phyloP scores from a whole-genome alignment of 805 yeast genomes.

The Osmozyma mogii region DNA sequence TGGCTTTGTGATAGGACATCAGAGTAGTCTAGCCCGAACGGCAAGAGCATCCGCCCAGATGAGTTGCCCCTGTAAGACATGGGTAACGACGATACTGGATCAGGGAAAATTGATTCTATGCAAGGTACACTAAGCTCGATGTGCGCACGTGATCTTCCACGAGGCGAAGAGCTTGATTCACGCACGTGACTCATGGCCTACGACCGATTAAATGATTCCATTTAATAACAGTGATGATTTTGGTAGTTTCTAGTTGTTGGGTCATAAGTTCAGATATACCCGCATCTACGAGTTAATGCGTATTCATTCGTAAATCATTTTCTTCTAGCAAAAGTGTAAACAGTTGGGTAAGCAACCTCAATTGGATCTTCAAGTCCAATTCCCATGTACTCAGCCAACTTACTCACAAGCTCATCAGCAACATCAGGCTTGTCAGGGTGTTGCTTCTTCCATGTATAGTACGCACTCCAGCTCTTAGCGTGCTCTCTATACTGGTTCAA shows the following conservation, averaged over 20 bases:
- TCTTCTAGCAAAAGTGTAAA: constrained; percentile 40
- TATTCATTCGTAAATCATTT: too few relatives aligned
- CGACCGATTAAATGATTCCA: too few relatives aligned
- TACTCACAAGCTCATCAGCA: constrained; percentile 39
- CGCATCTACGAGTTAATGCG: too few relatives aligned
- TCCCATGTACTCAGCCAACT: constrained; percentile 33
- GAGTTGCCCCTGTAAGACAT: constrained; percentile 54
- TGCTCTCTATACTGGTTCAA: constrained; percentile 17
- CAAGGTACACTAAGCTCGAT: too few relatives aligned
- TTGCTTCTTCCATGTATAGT: constrained; percentile 28
- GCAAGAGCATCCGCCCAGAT: constrained; percentile 41
- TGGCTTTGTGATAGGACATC: constrained; percentile 40
- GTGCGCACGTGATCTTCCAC: too few relatives aligned
- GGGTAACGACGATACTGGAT: too few relatives aligned
- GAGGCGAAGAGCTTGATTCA: too few relatives aligned
- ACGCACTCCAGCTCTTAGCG: constrained; percentile 32
- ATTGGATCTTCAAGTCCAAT: constrained; percentile 37
- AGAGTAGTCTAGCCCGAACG: constrained; percentile 66
- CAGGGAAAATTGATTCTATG: too few relatives aligned
- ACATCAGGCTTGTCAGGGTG: constrained; percentile 34
- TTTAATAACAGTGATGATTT: too few relatives aligned
- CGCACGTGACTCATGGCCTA: too few relatives aligned
- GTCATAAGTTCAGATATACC: too few relatives aligned
- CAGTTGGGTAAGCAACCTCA: constrained; percentile 48
- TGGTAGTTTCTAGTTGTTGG: too few relatives aligned